A percentile compares a stretch with the other conserved stretches of the same genome.
Evolutionary conservation across 164 flowering plant genomes (phyloP).

Genomic region (Tetracentron sinense): DNA sequence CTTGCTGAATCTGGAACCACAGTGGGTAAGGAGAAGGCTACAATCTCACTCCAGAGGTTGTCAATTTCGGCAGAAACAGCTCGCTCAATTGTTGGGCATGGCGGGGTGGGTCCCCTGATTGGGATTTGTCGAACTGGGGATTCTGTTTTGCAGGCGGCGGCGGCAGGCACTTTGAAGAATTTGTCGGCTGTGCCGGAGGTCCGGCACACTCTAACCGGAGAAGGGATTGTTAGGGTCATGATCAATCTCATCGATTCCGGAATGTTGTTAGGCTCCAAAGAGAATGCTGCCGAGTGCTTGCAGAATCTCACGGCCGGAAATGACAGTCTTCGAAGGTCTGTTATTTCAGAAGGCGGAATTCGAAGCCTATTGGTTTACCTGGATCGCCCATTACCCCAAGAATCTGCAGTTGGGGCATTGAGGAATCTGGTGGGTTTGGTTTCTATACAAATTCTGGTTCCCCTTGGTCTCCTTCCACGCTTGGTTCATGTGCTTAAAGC

Average conservation of each 20-base stretch:
- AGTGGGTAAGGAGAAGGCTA: not conserved
- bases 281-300: not conserved
- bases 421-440: too few species aligned
- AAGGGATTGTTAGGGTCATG: not conserved
- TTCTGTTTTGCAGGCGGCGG: not conserved
- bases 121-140: not conserved
- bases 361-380: not conserved
- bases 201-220: not conserved
- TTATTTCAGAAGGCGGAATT: not conserved
- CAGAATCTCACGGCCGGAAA: not conserved
- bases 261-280: not conserved
- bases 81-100: not conserved
- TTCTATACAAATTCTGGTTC: too few species aligned
- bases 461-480: conserved; percentile 44
- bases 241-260: not conserved
- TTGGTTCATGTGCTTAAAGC: conserved; percentile 57
- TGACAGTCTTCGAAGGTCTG: conserved; percentile 1
- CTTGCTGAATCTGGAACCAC: not conserved
- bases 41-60: not conserved
- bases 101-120: not conserved
- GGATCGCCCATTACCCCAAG: not conserved
- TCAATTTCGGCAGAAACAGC: not conserved
- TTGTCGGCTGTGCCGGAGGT: not conserved
- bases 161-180: not conserved
- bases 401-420: too few species aligned